Conservation (phyloP, 352 stramenopile species). For the Phytophthora rubi region DNA sequence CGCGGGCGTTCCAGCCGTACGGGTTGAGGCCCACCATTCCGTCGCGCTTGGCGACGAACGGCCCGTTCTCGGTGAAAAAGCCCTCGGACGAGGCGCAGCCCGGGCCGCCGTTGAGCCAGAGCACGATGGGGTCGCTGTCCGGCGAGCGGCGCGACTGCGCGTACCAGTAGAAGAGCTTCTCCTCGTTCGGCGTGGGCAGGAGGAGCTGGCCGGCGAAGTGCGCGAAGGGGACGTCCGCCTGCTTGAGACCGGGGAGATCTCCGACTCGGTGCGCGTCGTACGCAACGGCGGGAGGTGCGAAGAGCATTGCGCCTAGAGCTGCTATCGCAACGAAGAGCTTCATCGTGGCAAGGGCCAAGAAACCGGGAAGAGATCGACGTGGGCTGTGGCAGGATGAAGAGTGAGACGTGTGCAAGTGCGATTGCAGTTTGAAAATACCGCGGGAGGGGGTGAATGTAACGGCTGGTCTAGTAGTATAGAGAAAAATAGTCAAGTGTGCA, state of each 20-base stretch:
- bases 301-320: slow-evolving; percentile 24
- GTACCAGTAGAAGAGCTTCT: slow-evolving; percentile 84
- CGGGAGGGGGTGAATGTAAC: slow-evolving; percentile 20
- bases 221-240: slow-evolving; percentile 54
- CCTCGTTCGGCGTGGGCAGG: slow-evolving; percentile 45
- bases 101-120: slow-evolving; percentile 94
- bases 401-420: slow-evolving; percentile 2
- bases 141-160: slow-evolving; percentile 56
- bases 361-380: not conserved
- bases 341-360: slow-evolving; percentile 14
- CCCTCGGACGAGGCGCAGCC: slow-evolving; percentile 84
- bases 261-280: slow-evolving; percentile 50
- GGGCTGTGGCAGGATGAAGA: not conserved
- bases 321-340: slow-evolving; percentile 25
- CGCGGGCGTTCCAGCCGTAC: slow-evolving; percentile 89
- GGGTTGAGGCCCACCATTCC: slow-evolving; percentile 66
- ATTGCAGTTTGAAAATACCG: slow-evolving; percentile 10
- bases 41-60: slow-evolving; percentile 65
- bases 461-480: slow-evolving; percentile 18
- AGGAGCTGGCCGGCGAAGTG: slow-evolving; percentile 73
- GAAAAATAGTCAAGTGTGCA: slow-evolving; percentile 4
- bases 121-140: slow-evolving; percentile 74
- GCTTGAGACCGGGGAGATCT: slow-evolving; percentile 55
- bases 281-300: slow-evolving; percentile 7
- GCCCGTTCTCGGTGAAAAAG: slow-evolving; percentile 85